A percentile compares a stretch with the other conserved stretches of the same genome.
phyloP scores from a whole-genome alignment of 2,329 filamentous ascomycete genomes.

The Seiridium unicorne region DNA sequence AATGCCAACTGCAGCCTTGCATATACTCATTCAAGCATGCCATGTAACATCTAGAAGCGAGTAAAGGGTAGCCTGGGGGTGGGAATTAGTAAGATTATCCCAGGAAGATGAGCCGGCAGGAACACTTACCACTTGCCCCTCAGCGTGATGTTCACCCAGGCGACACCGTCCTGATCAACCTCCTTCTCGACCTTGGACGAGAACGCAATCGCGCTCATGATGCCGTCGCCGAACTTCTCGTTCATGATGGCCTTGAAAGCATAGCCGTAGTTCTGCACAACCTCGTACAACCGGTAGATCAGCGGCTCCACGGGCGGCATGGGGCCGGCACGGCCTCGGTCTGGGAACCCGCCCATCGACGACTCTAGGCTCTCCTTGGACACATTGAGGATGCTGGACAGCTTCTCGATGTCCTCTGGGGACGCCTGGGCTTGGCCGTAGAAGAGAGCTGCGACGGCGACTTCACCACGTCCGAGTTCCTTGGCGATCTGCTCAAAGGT shows the following conservation, averaged over 20 bases:
- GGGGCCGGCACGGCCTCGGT: conserved; percentile 74
- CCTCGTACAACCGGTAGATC: conserved; percentile 89
- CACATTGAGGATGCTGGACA: conserved; percentile 65
- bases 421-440: conserved; percentile 82
- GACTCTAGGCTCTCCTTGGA: conserved; percentile 53
- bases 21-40: neutral
- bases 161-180: conserved; percentile 74
- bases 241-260: conserved; percentile 94
- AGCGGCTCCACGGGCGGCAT: conserved; percentile 85
- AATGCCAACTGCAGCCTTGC: no score
- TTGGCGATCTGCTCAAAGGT: conserved; percentile 77
- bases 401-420: conserved; percentile 62
- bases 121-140: conserved; percentile 30
- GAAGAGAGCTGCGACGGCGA: conserved; percentile 84
- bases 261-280: conserved; percentile 96
- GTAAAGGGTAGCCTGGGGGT: conserved; percentile 25
- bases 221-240: conserved; percentile 91
- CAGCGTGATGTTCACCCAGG: conserved; percentile 36
- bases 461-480: conserved; percentile 74
- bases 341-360: conserved; percentile 72
- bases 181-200: conserved; percentile 93
- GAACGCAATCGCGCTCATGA: conserved; percentile 95
- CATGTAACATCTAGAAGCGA: conserved; percentile 20
- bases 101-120: neutral
- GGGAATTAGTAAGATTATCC: neutral